These are phyloP conservation scores for Platanthera zijinensis DNA, from an alignment of 106 monocot genomes.

Conservation along the genomic window DNA sequence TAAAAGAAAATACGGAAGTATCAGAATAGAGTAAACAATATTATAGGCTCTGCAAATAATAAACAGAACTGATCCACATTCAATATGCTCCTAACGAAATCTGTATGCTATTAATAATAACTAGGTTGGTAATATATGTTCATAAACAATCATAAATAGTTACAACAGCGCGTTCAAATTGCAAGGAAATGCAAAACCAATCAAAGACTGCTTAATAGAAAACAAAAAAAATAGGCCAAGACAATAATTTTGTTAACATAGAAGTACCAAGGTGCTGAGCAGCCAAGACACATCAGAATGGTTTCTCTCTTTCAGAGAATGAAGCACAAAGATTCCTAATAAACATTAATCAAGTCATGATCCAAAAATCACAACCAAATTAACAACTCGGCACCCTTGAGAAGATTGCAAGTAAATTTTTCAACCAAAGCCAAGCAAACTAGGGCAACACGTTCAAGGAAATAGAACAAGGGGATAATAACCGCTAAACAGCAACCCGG, in stretches of 20 bases:
- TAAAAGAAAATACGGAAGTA: background rate
- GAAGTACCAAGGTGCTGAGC: background rate
- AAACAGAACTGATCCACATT: background rate
- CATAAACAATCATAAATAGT: background rate
- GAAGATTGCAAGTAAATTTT: no score
- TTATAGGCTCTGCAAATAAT: background rate
- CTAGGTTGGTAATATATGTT: background rate
- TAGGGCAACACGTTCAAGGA: no score
- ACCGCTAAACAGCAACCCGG: no score
- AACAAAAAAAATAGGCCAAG: background rate
- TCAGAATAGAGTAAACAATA: background rate
- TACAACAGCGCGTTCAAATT: background rate
- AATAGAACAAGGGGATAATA: no score
- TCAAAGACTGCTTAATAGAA: background rate
- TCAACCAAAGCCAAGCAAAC: no score
- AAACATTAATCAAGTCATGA: background rate
- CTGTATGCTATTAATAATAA: no score
- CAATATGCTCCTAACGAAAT: background rate
- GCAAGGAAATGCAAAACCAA: background rate
- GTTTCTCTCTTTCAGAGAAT: background rate
- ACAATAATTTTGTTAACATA: background rate
- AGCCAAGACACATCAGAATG: background rate
- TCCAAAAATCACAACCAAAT: no score
- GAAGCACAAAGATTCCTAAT: background rate
- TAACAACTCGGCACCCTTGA: no score